Evolutionary conservation across 2,329 filamentous ascomycete species (phyloP).

Genomic region (Xylariaceae sp.): DNA sequence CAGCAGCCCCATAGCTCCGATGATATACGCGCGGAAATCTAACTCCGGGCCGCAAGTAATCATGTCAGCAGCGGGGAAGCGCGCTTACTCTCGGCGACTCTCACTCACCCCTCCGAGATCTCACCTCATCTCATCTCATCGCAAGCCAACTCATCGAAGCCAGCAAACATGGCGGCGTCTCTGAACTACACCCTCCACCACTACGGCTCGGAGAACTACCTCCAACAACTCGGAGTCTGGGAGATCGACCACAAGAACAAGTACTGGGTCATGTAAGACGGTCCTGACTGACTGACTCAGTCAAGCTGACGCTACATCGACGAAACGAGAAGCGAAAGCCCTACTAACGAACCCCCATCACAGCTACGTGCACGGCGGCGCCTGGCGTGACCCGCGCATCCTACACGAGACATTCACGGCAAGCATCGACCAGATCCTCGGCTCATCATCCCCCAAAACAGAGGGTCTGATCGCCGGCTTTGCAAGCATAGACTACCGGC

Average conservation of each 20-base stretch:
- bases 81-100: no score
- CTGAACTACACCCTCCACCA: constrained; percentile 28
- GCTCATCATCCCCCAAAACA: background rate
- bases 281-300: background rate
- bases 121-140: no score
- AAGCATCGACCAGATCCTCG: constrained; percentile 40
- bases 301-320: background rate
- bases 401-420: constrained; percentile 42
- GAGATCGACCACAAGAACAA: constrained; percentile 25
- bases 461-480: constrained; percentile 48
- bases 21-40: no score
- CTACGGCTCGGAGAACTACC: constrained; percentile 33
- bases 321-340: background rate
- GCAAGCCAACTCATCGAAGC: no score
- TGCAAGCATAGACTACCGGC: constrained; percentile 60
- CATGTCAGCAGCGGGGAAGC: no score
- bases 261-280: constrained; percentile 31
- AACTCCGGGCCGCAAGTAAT: no score
- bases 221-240: constrained; percentile 46
- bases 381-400: constrained; percentile 55
- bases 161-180: constrained; percentile 25
- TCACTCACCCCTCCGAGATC: no score
- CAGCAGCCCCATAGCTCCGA: no score
- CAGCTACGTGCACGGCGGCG: constrained; percentile 57
- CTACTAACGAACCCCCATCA: background rate